Conservation (phyloP, 345 rosid species). For the Camelina hispida region DNA sequence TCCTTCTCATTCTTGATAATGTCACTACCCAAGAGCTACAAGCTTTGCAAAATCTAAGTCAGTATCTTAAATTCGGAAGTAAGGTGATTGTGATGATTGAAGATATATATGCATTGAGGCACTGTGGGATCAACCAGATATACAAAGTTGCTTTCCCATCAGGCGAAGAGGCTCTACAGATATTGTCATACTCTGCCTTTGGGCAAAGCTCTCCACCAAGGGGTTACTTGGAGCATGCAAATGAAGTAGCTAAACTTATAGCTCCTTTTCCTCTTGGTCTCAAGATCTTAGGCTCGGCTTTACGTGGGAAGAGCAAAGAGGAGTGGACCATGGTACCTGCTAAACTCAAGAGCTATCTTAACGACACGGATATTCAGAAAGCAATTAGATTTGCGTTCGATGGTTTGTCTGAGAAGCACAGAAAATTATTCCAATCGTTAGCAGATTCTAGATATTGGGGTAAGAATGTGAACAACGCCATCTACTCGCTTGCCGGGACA, state of each 20-base stretch:
- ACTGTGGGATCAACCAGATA: not conserved
- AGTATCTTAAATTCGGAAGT: constrained; percentile 18
- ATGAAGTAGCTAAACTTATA: not conserved
- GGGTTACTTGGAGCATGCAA: constrained; percentile 13
- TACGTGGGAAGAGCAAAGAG: constrained; percentile 14
- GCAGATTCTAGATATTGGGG: no score
- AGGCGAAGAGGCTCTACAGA: constrained; percentile 15
- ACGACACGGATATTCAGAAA: no score
- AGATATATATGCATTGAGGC: not conserved
- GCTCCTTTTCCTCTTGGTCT: constrained; percentile 27
- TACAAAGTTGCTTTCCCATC: constrained; percentile 29
- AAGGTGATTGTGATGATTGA: constrained; percentile 15
- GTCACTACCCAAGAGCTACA: no score
- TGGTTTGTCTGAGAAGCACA: not conserved
- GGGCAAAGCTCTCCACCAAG: constrained; percentile 36
- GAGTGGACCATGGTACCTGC: not conserved
- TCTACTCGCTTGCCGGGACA: not conserved
- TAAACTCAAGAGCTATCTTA: no score
- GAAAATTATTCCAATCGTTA: not conserved
- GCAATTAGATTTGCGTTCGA: no score
- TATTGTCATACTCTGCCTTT: constrained; percentile 28
- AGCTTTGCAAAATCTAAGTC: not conserved
- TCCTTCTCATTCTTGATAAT: no score
- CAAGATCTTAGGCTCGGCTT: constrained; percentile 11
- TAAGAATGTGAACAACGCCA: not conserved